These are phyloP conservation scores for Lycium barbarum DNA, from an alignment of 257 asterid genomes.

Conservation along the genomic window DNA sequence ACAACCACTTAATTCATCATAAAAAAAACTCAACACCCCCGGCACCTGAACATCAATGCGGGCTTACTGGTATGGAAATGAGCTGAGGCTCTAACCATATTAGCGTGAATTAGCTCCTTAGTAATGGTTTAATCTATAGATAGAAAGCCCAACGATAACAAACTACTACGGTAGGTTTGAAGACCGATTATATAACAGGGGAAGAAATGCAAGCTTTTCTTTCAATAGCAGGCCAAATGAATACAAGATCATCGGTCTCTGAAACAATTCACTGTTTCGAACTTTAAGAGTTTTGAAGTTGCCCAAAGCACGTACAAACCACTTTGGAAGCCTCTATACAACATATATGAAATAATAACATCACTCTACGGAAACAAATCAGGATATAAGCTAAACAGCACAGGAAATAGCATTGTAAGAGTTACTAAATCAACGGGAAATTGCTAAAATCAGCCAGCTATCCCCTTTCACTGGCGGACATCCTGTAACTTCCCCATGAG, in stretches of 20 bases:
- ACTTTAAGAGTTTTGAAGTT: background rate
- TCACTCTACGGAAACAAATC: background rate
- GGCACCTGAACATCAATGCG: background rate
- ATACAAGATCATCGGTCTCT: background rate
- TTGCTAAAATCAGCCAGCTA: background rate
- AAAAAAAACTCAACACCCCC: background rate
- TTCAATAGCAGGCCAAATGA: background rate
- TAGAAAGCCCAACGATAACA: background rate
- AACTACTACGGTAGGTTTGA: background rate
- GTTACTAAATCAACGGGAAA: background rate
- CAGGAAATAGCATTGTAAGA: background rate
- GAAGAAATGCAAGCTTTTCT: constrained; percentile 18
- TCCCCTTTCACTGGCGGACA: background rate
- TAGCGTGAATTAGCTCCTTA: background rate
- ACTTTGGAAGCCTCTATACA: no score
- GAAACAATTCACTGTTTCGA: background rate
- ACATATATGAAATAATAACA: background rate
- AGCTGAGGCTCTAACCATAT: background rate
- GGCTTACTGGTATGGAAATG: background rate
- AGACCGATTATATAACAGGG: constrained; percentile 17
- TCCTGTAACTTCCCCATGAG: background rate
- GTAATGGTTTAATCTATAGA: no score
- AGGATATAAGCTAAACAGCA: background rate
- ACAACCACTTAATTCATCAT: no score
- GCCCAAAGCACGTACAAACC: background rate